phyloP scores from a whole-genome alignment of 2,329 filamentous ascomycete species.

The Botryotinia narcissicola region DNA sequence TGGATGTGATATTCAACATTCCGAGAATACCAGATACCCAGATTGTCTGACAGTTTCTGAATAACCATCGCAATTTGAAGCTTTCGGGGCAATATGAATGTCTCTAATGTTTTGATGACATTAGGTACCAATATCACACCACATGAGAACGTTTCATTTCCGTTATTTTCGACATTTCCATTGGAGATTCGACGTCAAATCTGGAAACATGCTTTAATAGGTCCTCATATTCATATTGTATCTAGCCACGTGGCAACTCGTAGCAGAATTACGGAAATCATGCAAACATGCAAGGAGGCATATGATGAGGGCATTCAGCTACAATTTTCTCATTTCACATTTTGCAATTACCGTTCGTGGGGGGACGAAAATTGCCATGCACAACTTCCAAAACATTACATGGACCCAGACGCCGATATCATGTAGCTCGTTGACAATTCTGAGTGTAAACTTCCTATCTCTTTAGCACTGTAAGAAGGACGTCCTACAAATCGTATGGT shows the following conservation, averaged over 20 bases:
- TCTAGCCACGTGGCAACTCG: background rate
- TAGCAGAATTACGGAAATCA: constrained; percentile 7
- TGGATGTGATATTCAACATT: background rate
- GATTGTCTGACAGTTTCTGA: background rate
- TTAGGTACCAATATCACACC: background rate
- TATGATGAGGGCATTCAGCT: background rate
- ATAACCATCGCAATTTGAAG: background rate
- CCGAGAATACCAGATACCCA: background rate
- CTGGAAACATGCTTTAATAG: constrained; percentile 1
- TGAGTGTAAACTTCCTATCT: background rate
- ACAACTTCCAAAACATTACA: constrained; percentile 11
- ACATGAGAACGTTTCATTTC: background rate
- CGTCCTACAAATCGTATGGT: background rate
- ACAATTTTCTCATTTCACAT: background rate
- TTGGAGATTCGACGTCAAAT: background rate
- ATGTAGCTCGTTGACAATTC: background rate
- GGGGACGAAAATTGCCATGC: background rate
- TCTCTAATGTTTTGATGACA: background rate
- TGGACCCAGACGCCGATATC: constrained; percentile 9
- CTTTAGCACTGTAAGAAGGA: background rate
- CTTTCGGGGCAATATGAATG: background rate
- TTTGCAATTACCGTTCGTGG: background rate
- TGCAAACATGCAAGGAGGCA: constrained; percentile 9
- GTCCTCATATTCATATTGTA: background rate
- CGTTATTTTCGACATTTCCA: background rate